Conservation (phyloP, 2,329 filamentous ascomycete species). For the Myriangium duriaei region DNA sequence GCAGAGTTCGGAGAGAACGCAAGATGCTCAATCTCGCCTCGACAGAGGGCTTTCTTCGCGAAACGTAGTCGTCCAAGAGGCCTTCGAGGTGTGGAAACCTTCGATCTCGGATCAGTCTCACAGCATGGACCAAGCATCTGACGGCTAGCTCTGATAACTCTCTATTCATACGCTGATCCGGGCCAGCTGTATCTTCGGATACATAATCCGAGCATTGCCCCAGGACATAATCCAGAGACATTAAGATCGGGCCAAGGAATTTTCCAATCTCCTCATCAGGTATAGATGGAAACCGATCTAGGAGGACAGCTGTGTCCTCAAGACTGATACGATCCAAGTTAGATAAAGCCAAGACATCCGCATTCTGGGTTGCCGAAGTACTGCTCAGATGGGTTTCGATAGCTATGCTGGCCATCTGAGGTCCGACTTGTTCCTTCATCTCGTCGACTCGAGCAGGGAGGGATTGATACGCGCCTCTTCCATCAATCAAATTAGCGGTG, state of each 20-base stretch:
- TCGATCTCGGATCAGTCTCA: slow-evolving; percentile 11
- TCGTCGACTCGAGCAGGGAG: slow-evolving; percentile 49
- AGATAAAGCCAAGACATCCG: slow-evolving; percentile 31
- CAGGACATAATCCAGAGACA: slow-evolving; percentile 9
- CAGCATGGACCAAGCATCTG: slow-evolving; percentile 11
- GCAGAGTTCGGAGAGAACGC: slow-evolving; percentile 10
- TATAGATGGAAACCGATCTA: slow-evolving; percentile 81
- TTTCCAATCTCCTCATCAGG: slow-evolving; percentile 97
- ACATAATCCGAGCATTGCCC: slow-evolving; percentile 5
- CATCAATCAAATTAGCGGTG: slow-evolving; percentile 59
- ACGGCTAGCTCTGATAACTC: slow-evolving; percentile 10
- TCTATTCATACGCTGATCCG: slow-evolving; percentile 1
- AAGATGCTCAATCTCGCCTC: slow-evolving; percentile 10
- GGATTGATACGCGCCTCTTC: slow-evolving; percentile 75
- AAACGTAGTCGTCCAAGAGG: slow-evolving; percentile 10
- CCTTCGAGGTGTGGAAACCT: slow-evolving; percentile 11
- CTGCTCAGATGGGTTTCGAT: slow-evolving; percentile 84
- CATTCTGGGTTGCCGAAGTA: slow-evolving; percentile 68
- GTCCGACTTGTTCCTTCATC: slow-evolving; percentile 30
- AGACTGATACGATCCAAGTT: slow-evolving; percentile 9
- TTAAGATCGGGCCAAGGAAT: slow-evolving; percentile 45
- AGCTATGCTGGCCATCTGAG: slow-evolving; percentile 66
- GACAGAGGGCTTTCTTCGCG: slow-evolving; percentile 9
- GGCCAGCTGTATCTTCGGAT: not conserved
- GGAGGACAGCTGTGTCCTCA: slow-evolving; percentile 51